Evolutionary conservation across 345 rosid genomes (phyloP).

Genomic region (Salix udensis): DNA sequence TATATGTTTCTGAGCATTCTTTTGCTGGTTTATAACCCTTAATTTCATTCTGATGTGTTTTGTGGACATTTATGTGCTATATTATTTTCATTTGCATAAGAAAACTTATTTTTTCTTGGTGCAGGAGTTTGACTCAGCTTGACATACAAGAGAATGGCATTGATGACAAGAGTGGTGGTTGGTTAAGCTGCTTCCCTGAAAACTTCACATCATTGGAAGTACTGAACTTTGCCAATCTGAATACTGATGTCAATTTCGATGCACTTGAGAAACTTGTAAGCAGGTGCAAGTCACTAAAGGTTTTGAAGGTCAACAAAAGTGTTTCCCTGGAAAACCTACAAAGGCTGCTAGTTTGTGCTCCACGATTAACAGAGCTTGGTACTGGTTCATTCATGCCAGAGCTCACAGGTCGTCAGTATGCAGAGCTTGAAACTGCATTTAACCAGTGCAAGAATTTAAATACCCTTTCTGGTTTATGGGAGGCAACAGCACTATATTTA

Average conservation of each 20-base stretch:
- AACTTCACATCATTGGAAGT: constrained; percentile 52
- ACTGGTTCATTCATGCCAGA: constrained; percentile 57
- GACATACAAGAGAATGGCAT: constrained; percentile 65
- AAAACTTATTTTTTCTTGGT: constrained; percentile 12
- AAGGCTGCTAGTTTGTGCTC: constrained; percentile 46
- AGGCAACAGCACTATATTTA: constrained; percentile 38
- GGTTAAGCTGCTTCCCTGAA: constrained; percentile 67
- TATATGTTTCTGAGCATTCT: not conserved
- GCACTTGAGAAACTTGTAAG: constrained; percentile 57
- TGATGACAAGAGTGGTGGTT: constrained; percentile 50
- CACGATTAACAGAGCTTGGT: constrained; percentile 54
- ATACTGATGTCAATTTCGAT: constrained; percentile 45
- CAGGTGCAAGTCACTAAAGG: constrained; percentile 54
- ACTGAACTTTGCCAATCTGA: constrained; percentile 50
- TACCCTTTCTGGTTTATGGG: constrained; percentile 61
- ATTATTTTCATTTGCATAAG: not conserved
- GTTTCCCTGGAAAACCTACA: constrained; percentile 48
- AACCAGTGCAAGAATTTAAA: constrained; percentile 42
- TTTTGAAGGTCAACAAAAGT: constrained; percentile 48
- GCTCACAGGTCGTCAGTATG: constrained; percentile 27
- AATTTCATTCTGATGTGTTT: not conserved
- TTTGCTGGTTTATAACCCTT: not conserved
- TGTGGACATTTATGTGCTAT: not conserved
- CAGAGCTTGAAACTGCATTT: constrained; percentile 45
- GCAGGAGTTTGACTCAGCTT: constrained; percentile 63